Percentiles rank a stretch among this genome's conserved stretches.
Evolutionary conservation across 2,329 filamentous ascomycete species (phyloP).

Genomic region (Annulohypoxylon truncatum): DNA sequence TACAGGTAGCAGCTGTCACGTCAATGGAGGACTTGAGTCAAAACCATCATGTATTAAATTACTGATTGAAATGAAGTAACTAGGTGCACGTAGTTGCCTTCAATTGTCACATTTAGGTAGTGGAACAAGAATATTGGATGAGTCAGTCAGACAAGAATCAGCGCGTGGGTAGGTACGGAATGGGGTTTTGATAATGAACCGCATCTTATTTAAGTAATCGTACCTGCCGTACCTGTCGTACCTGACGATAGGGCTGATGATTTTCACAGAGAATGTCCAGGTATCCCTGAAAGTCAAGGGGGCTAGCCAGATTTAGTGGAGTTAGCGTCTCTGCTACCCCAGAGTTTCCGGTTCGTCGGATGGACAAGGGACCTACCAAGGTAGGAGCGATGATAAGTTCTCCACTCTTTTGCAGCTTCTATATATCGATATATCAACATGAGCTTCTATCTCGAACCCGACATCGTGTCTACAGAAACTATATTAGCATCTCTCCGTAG

Average conservation of each 20-base stretch:
- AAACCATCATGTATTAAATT: no score
- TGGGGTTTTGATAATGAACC: background rate
- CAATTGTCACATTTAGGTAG: no score
- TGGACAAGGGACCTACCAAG: background rate
- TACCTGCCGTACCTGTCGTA: no score
- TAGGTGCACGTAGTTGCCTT: no score
- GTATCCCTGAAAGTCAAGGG: background rate
- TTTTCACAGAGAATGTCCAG: background rate
- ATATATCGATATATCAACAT: background rate
- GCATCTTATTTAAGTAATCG: background rate
- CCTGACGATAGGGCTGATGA: conserved; percentile 21
- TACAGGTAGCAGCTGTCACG: no score
- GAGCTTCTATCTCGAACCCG: background rate
- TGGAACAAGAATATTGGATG: no score
- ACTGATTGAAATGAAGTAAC: no score
- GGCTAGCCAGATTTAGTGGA: conserved; percentile 11
- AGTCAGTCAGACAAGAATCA: background rate
- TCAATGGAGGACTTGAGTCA: no score
- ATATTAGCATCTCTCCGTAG: no score
- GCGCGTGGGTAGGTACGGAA: background rate
- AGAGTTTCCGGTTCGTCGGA: background rate
- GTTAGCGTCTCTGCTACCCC: background rate
- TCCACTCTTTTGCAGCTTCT: conserved; percentile 1
- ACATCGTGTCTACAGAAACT: no score
- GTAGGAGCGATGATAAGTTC: background rate